These are phyloP conservation scores for Talaromyces amestolkiae DNA, from an alignment of 2,329 filamentous ascomycete species.

Conservation along the genomic window DNA sequence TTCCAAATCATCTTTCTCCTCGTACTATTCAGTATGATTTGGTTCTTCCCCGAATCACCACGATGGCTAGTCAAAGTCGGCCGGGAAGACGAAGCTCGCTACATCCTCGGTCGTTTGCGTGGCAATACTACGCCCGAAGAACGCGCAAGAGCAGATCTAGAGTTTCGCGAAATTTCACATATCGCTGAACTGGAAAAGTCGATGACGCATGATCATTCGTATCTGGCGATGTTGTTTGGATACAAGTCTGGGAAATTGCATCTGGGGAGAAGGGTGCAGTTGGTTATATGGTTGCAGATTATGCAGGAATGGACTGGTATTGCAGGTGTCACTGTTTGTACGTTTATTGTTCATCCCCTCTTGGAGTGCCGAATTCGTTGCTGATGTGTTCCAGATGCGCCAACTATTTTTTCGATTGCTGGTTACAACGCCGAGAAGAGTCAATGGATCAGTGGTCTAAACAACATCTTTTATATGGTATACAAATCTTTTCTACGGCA, in stretches of 20 bases:
- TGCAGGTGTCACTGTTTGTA: conserved; percentile 63
- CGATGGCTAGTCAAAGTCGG: conserved; percentile 61
- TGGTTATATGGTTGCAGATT: conserved; percentile 70
- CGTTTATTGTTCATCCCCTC: conserved; percentile 17
- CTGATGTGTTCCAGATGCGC: conserved; percentile 35
- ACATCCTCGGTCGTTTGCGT: conserved; percentile 62
- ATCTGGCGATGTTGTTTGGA: conserved; percentile 65
- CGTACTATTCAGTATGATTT: conserved; percentile 54
- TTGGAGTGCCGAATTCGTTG: not conserved
- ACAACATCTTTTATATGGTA: conserved; percentile 57
- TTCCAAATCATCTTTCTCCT: conserved; percentile 68
- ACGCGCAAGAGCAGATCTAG: conserved; percentile 55
- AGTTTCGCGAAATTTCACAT: conserved; percentile 67
- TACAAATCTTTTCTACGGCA: too few species aligned
- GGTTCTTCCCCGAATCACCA: conserved; percentile 68
- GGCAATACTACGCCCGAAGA: conserved; percentile 55
- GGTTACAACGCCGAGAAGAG: conserved; percentile 61
- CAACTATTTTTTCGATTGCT: conserved; percentile 64
- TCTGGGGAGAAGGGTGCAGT: conserved; percentile 64
- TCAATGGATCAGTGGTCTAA: conserved; percentile 62
- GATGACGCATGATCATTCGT: conserved; percentile 53
- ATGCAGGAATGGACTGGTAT: conserved; percentile 71
- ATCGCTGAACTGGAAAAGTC: conserved; percentile 62
- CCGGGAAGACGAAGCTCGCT: conserved; percentile 64
- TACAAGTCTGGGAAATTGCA: conserved; percentile 64